phyloP scores from a whole-genome alignment of 2,329 filamentous ascomycete species.

The Talaromyces piceae region DNA sequence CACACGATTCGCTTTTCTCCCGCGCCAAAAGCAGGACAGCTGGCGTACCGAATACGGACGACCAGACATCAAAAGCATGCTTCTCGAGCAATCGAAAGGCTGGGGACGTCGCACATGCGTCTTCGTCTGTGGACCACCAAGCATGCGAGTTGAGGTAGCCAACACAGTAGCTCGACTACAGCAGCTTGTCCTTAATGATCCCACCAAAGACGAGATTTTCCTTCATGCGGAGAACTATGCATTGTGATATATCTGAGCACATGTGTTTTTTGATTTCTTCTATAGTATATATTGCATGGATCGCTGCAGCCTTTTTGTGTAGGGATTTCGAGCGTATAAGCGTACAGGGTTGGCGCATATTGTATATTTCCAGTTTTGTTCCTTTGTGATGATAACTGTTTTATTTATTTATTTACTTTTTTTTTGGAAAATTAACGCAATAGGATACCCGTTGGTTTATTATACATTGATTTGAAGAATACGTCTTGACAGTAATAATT shows the following conservation, averaged over 20 bases:
- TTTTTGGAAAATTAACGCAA: neutral
- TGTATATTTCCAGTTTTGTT: neutral
- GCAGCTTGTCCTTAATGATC: conserved; percentile 71
- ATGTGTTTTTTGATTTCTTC: neutral
- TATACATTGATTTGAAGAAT: neutral
- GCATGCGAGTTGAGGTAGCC: conserved; percentile 83
- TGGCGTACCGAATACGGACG: conserved; percentile 92
- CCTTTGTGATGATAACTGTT: neutral
- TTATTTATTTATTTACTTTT: neutral
- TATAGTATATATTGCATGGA: conserved; percentile 3
- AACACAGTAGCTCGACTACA: conserved; percentile 77
- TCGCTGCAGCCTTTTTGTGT: neutral
- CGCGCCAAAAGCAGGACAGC: conserved; percentile 52
- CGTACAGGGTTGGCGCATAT: conserved; percentile 3
- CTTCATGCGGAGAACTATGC: conserved; percentile 94
- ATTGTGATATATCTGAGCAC: conserved; percentile 46
- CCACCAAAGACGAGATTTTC: conserved; percentile 79
- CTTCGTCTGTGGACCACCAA: conserved; percentile 83
- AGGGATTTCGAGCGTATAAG: neutral
- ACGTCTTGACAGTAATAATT: no score
- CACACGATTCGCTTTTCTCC: conserved; percentile 83
- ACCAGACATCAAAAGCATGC: conserved; percentile 78
- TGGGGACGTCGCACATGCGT: conserved; percentile 78
- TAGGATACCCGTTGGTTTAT: neutral
- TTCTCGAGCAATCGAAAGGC: conserved; percentile 72